phyloP scores from a whole-genome alignment of 495 filamentous ascomycete genomes.

The Xylaria telfairii region DNA sequence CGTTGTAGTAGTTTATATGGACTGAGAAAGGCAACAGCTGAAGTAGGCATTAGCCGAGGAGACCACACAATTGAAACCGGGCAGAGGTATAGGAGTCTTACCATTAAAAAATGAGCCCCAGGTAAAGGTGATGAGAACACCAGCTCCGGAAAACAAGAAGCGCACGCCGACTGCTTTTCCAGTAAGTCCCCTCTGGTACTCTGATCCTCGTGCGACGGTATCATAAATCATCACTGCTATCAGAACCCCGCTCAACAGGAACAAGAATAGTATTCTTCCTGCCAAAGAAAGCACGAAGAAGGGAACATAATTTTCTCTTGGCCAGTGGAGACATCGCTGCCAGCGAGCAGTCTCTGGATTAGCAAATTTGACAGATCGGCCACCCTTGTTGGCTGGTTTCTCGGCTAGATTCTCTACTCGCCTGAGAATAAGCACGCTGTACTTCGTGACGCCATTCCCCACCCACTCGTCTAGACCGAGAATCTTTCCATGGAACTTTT shows the following conservation, averaged over 20 bases:
- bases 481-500: conserved; percentile 10
- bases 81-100: conserved; percentile 15
- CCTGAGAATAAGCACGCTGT: conserved; percentile 26
- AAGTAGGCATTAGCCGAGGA: conserved; percentile 17
- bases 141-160: conserved; percentile 39
- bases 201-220: conserved; percentile 31
- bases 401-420: conserved; percentile 24
- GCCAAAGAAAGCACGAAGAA: conserved; percentile 40
- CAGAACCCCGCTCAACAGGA: conserved; percentile 30
- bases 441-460: conserved; percentile 28
- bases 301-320: conserved; percentile 24
- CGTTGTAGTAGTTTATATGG: conserved; percentile 34
- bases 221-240: conserved; percentile 37
- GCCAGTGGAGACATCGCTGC: background rate
- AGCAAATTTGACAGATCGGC: conserved; percentile 24
- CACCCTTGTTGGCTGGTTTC: conserved; percentile 25
- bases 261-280: conserved; percentile 33
- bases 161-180: conserved; percentile 42
- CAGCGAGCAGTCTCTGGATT: conserved; percentile 13
- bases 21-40: conserved; percentile 37
- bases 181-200: conserved; percentile 34
- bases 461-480: conserved; percentile 22
- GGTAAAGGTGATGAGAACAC: conserved; percentile 37
- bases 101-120: conserved; percentile 46
- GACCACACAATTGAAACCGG: background rate